phyloP scores from a whole-genome alignment of 371 early-diverging fungal species.

The Lichtheimia corymbifera region DNA sequence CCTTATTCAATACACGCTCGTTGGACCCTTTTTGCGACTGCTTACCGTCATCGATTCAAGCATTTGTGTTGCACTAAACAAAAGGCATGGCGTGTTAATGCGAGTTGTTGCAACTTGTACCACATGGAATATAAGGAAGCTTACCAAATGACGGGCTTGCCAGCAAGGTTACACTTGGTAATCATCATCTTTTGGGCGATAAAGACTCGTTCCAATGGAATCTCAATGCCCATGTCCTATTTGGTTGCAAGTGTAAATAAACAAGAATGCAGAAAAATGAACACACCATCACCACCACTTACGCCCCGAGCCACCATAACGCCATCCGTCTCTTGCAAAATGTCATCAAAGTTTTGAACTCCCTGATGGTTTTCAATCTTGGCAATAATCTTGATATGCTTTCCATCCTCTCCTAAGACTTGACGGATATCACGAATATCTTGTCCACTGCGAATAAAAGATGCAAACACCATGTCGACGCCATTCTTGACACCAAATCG shows the following conservation, averaged over 20 bases:
- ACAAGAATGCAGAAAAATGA: neutral
- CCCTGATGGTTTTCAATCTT: slow-evolving; percentile 98
- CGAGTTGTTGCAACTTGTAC: no score
- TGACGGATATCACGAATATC: slow-evolving; percentile 86
- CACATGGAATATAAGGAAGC: neutral
- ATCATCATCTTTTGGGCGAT: slow-evolving; percentile 98
- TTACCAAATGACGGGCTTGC: slow-evolving; percentile 94
- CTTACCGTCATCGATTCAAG: slow-evolving; percentile 95
- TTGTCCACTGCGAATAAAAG: slow-evolving; percentile 90
- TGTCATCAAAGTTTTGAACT: slow-evolving; percentile 96
- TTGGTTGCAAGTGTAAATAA: neutral
- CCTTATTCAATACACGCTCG: neutral
- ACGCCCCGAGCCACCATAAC: slow-evolving; percentile 98
- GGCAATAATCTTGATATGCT: slow-evolving; percentile 89
- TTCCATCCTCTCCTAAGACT: slow-evolving; percentile 79
- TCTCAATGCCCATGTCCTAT: slow-evolving; percentile 95
- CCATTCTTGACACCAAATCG: slow-evolving; percentile 91
- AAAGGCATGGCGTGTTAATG: neutral
- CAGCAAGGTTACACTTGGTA: slow-evolving; percentile 88
- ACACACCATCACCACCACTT: slow-evolving; percentile 48
- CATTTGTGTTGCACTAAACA: slow-evolving; percentile 94
- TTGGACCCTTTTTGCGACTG: neutral
- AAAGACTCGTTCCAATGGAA: slow-evolving; percentile 89
- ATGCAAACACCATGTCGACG: slow-evolving; percentile 96
- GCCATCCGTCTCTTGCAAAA: slow-evolving; percentile 93